Evolutionary conservation across 2,329 filamentous ascomycete species (phyloP).

Genomic region (Coniochaeta sp.): DNA sequence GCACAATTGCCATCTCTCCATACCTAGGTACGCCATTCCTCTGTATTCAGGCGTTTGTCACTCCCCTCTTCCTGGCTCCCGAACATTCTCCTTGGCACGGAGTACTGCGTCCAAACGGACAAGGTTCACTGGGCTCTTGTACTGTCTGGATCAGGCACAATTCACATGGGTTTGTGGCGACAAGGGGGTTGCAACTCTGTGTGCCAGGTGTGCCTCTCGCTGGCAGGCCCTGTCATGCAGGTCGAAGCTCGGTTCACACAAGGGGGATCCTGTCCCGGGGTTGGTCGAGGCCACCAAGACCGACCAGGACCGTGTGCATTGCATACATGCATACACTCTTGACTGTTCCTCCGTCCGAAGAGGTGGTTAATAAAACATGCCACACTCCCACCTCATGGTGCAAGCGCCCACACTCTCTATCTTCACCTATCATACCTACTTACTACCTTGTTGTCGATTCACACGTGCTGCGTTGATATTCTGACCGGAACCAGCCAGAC

Average conservation of each 20-base stretch:
- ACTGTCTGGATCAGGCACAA: not conserved
- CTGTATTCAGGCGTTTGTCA: not conserved
- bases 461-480: too few relatives aligned
- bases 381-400: not conserved
- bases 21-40: not conserved
- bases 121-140: too few relatives aligned
- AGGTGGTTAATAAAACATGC: not conserved
- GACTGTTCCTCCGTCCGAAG: not conserved
- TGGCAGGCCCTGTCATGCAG: conserved; percentile 2
- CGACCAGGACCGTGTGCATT: not conserved
- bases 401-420: not conserved
- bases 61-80: not conserved
- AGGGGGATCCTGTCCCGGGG: not conserved
- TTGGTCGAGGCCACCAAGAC: conserved; percentile 1
- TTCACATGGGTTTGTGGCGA: not conserved
- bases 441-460: not conserved
- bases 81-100: not conserved
- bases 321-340: not conserved
- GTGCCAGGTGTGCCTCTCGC: not conserved
- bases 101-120: not conserved
- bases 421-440: not conserved
- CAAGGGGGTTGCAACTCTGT: too few relatives aligned
- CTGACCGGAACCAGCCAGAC: conserved; percentile 1
- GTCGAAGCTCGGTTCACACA: not conserved
- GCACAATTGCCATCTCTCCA: not conserved